Conservation (phyloP, 2,329 filamentous ascomycete genomes). For the Neofusicoccum sp. region DNA sequence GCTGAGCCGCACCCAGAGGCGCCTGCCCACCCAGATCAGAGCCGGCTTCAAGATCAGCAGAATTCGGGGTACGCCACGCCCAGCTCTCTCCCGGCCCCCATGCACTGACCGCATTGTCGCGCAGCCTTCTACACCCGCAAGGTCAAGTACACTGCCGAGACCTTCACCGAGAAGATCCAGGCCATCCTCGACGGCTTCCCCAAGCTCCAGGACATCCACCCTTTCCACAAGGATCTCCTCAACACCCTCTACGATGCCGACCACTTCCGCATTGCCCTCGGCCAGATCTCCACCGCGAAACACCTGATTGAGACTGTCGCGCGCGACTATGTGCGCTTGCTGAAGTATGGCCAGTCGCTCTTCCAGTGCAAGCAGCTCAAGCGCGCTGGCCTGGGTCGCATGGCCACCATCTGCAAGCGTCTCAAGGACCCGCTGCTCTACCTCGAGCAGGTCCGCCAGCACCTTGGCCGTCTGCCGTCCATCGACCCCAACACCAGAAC, state of each 20-base stretch:
- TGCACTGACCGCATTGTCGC: neutral
- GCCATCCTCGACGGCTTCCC: conserved; percentile 92
- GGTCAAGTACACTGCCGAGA: conserved; percentile 97
- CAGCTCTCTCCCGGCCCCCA: conserved; percentile 36
- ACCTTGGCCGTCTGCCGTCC: conserved; percentile 93
- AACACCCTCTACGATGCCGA: conserved; percentile 99
- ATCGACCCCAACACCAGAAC: conserved; percentile 98
- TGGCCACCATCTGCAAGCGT: conserved; percentile 95
- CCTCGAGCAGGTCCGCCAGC: conserved; percentile 93
- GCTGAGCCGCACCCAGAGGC: conserved; percentile 78
- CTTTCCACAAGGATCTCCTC: conserved; percentile 87
- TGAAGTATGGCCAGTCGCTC: conserved; percentile 94
- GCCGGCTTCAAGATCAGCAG: conserved; percentile 93
- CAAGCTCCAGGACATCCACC: conserved; percentile 88
- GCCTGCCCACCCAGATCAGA: conserved; percentile 87
- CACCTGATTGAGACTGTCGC: conserved; percentile 94
- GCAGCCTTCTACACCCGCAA: conserved; percentile 91
- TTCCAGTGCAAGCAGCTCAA: conserved; percentile 99
- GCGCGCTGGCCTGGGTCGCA: conserved; percentile 89
- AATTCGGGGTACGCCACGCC: conserved; percentile 57
- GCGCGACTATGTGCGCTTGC: conserved; percentile 90
- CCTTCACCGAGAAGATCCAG: conserved; percentile 89
- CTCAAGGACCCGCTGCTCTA: conserved; percentile 94
- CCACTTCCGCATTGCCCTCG: conserved; percentile 86
- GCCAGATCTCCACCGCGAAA: conserved; percentile 93